phyloP scores from a whole-genome alignment of 2,329 filamentous ascomycete species.

The Claviceps sp. region DNA sequence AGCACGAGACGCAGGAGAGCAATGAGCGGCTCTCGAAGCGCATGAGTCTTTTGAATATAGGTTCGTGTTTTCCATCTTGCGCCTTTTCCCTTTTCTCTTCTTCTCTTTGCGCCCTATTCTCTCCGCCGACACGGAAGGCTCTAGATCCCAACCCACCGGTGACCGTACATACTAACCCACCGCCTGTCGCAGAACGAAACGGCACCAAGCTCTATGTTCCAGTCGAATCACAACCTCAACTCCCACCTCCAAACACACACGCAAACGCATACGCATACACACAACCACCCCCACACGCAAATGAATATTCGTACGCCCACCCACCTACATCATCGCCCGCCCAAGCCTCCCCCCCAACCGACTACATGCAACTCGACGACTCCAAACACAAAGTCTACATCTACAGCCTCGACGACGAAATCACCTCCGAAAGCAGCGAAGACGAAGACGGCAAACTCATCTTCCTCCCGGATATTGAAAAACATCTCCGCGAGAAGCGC shows the following conservation, averaged over 20 bases:
- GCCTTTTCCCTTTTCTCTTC: too few relatives aligned
- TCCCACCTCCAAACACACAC: not conserved
- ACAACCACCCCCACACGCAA: not conserved
- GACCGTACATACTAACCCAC: not conserved
- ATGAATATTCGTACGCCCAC: not conserved
- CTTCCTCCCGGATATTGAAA: conserved; percentile 77
- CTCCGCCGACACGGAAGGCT: too few relatives aligned
- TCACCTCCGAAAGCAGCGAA: conserved; percentile 39
- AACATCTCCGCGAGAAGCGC: conserved; percentile 60
- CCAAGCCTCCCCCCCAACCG: conserved; percentile 22
- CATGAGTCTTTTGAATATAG: conserved; percentile 68
- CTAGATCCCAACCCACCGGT: not conserved
- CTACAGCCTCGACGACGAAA: conserved; percentile 76
- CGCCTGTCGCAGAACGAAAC: conserved; percentile 37
- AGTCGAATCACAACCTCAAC: conserved; percentile 33
- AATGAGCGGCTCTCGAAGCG: conserved; percentile 73
- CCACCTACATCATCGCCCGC: not conserved
- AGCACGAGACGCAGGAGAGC: conserved; percentile 40
- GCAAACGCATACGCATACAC: not conserved
- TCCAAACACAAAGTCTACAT: conserved; percentile 82
- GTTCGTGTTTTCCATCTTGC: conserved; percentile 29
- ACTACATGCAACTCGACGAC: conserved; percentile 75
- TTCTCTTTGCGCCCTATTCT: too few relatives aligned
- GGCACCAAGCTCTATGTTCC: conserved; percentile 53
- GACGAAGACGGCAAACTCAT: conserved; percentile 47